Evolutionary conservation across 805 yeast species (phyloP).

Genomic region (Cyberlindnera americana): DNA sequence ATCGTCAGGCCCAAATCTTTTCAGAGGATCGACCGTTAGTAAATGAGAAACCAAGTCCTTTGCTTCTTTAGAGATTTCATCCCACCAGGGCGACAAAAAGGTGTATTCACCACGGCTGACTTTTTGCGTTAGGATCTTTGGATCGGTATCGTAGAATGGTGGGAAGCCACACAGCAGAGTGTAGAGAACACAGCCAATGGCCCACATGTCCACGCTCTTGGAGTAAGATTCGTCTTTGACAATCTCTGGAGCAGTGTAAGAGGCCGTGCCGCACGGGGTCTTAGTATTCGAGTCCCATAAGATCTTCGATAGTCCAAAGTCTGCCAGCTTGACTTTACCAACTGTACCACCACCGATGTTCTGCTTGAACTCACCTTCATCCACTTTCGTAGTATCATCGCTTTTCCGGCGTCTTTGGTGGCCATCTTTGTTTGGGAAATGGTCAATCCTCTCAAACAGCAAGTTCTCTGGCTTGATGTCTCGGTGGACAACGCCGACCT

Average conservation of each 20-base stretch:
- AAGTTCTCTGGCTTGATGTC: conserved; percentile 96
- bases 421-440: conserved; percentile 24
- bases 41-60: conserved; percentile 77
- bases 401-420: conserved; percentile 34
- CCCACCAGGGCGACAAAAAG: conserved; percentile 85
- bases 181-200: conserved; percentile 66
- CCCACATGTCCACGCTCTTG: conserved; percentile 71
- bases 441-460: conserved; percentile 50
- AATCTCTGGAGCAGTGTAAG: conserved; percentile 73
- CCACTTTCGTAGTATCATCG: conserved; percentile 53
- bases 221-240: conserved; percentile 56
- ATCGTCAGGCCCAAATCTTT: conserved; percentile 74
- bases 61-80: conserved; percentile 83
- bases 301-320: conserved; percentile 65
- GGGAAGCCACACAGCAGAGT: conserved; percentile 78
- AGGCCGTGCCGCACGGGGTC: conserved; percentile 76
- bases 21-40: conserved; percentile 76
- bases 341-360: conserved; percentile 61
- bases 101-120: conserved; percentile 69
- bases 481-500: conserved; percentile 90
- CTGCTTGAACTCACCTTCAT: conserved; percentile 55
- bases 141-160: conserved; percentile 79
- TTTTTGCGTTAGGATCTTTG: conserved; percentile 71
- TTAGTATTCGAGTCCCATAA: conserved; percentile 48
- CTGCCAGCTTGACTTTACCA: conserved; percentile 63